phyloP scores from a whole-genome alignment of 441 rosid species.

The Adansonia madagascariensis region DNA sequence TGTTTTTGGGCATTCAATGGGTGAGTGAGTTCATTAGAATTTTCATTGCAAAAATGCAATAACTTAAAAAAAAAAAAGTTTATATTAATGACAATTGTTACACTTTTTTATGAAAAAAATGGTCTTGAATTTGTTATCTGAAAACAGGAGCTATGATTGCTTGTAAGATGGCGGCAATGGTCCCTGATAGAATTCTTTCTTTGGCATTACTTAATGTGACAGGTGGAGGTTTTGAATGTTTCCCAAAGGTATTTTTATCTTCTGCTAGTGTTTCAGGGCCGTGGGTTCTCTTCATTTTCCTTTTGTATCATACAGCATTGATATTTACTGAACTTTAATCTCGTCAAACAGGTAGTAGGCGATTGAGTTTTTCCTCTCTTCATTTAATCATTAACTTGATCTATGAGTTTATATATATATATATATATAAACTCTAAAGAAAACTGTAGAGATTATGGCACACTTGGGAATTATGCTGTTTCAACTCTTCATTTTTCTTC shows the following conservation, averaged over 20 bases:
- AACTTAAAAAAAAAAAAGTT: not conserved
- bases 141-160: constrained; percentile 93
- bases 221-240: constrained; percentile 94
- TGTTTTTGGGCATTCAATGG: constrained; percentile 96
- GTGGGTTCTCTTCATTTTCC: constrained; percentile 16
- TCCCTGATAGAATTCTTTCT: constrained; percentile 76
- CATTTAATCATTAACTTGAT: not conserved
- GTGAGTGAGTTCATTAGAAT: constrained; percentile 40
- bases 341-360: not conserved
- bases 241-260: constrained; percentile 72
- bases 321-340: not conserved
- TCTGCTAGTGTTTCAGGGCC: not conserved
- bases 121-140: constrained; percentile 14
- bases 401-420: not conserved
- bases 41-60: not conserved
- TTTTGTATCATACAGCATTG: not conserved
- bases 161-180: constrained; percentile 90
- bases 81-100: not conserved
- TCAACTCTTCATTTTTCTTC: too few relatives aligned
- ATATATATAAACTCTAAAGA: not conserved
- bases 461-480: too few relatives aligned
- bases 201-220: constrained; percentile 92
- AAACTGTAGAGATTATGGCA: not conserved
- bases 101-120: not conserved
- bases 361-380: not conserved